phyloP scores from a whole-genome alignment of 2,329 filamentous ascomycete genomes.

The Fusarium anthophilum region DNA sequence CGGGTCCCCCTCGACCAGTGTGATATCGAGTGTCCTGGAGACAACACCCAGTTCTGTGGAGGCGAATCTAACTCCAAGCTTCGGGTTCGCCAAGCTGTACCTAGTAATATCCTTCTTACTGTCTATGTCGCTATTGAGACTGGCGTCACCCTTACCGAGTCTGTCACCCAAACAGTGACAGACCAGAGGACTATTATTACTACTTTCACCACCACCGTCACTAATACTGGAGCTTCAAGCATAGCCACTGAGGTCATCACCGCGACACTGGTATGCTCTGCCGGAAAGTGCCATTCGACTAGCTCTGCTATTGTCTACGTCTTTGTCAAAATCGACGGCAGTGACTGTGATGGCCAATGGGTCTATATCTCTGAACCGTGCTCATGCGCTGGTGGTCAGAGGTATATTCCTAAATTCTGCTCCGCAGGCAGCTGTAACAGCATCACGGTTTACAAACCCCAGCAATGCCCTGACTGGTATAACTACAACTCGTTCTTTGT shows the following conservation, averaged over 20 bases:
- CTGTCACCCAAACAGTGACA: constrained; percentile 14
- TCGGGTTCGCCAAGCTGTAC: not conserved
- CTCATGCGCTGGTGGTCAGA: constrained; percentile 22
- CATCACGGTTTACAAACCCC: constrained; percentile 32
- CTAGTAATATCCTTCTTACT: constrained; percentile 14
- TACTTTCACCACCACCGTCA: constrained; percentile 23
- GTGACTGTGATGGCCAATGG: constrained; percentile 18
- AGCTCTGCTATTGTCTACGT: constrained; percentile 11
- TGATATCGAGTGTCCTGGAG: not conserved
- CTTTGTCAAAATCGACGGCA: constrained; percentile 31
- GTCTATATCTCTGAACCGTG: constrained; percentile 31
- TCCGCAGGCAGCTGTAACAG: constrained; percentile 13
- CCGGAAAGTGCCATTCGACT: constrained; percentile 16
- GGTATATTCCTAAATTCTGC: constrained; percentile 32
- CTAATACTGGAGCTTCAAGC: not conserved
- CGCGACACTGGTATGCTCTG: constrained; percentile 26
- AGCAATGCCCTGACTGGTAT: constrained; percentile 20
- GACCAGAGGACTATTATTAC: constrained; percentile 21
- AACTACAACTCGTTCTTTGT: constrained; percentile 21
- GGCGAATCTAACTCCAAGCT: not conserved
- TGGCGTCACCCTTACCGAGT: not conserved
- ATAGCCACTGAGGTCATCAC: not conserved
- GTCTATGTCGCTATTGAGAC: constrained; percentile 15
- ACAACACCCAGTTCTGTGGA: not conserved
- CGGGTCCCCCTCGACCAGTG: not conserved